A percentile compares a stretch with the other conserved stretches of the same genome.
phyloP scores from a whole-genome alignment of 805 yeast genomes.

The Blastobotrys mokoenaii region DNA sequence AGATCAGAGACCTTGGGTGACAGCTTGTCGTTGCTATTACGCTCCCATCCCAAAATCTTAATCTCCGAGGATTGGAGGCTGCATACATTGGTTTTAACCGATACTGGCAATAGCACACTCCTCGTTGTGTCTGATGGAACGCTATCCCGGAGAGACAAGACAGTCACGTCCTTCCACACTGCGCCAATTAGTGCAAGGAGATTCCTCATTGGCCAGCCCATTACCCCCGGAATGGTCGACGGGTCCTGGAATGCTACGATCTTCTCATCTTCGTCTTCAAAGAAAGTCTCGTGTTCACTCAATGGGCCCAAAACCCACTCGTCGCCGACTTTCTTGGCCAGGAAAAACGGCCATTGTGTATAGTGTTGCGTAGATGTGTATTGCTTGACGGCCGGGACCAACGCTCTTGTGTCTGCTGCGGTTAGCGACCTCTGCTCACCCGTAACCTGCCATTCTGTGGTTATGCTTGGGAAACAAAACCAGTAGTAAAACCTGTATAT shows the following conservation, averaged over 20 bases:
- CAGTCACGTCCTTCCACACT: slow-evolving; percentile 28
- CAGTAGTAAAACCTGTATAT: slow-evolving; percentile 84
- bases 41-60: slow-evolving; percentile 82
- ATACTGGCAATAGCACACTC: slow-evolving; percentile 24
- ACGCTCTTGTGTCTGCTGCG: too few relatives aligned
- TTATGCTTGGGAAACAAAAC: slow-evolving; percentile 70
- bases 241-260: slow-evolving; percentile 35
- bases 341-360: slow-evolving; percentile 24
- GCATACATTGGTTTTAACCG: slow-evolving; percentile 8
- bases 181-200: slow-evolving; percentile 40
- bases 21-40: slow-evolving; percentile 58
- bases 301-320: slow-evolving; percentile 12
- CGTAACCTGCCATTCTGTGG: slow-evolving; percentile 39
- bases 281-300: slow-evolving; percentile 18
- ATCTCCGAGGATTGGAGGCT: slow-evolving; percentile 20
- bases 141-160: slow-evolving; percentile 34
- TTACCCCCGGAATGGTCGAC: slow-evolving; percentile 28
- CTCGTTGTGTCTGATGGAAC: slow-evolving; percentile 5
- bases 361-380: background rate
- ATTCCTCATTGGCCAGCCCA: slow-evolving; percentile 53
- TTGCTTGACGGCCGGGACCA: too few relatives aligned
- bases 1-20: slow-evolving; percentile 81
- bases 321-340: slow-evolving; percentile 13
- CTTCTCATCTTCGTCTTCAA: slow-evolving; percentile 1
- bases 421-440: slow-evolving; percentile 1